Percentiles rank a stretch among this genome's conserved stretches.
Evolutionary conservation across 2,329 filamentous ascomycete species (phyloP).

Genomic region (Trichoderma asperellum): DNA sequence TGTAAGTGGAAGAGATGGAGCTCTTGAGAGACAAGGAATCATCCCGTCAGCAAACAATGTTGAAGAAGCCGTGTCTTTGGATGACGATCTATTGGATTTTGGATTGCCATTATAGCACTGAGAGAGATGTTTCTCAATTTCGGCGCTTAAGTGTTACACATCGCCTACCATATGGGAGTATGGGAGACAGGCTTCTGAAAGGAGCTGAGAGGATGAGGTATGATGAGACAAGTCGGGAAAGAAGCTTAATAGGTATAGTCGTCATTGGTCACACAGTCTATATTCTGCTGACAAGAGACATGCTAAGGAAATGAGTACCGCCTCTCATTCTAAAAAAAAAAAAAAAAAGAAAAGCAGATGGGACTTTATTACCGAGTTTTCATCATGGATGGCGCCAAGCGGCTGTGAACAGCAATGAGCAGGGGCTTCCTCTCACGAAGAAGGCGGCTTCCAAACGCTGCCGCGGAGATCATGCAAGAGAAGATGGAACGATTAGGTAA

Average conservation of each 20-base stretch:
- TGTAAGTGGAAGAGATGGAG: not conserved
- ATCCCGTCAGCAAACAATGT: not conserved
- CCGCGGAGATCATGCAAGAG: not conserved
- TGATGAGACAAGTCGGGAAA: slow-evolving; percentile 8
- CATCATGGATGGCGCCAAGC: not conserved
- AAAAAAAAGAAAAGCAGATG: not conserved
- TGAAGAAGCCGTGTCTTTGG: too few species aligned
- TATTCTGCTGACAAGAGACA: slow-evolving; percentile 6
- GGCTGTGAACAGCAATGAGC: not conserved
- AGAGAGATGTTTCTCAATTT: not conserved
- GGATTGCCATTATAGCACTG: not conserved
- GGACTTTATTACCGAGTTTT: not conserved
- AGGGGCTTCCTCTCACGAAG: not conserved
- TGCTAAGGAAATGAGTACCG: not conserved
- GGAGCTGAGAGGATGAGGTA: not conserved
- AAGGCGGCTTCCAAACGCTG: not conserved
- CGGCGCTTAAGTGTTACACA: not conserved
- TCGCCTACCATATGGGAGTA: not conserved
- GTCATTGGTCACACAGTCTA: slow-evolving; percentile 14
- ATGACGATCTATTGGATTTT: not conserved
- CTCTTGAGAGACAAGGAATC: not conserved
- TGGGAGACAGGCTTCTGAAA: not conserved
- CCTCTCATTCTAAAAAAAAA: not conserved
- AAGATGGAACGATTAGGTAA: not conserved
- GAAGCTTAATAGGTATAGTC: not conserved